A percentile compares a stretch with the other conserved stretches of the same genome.
Evolutionary conservation across 345 rosid species (phyloP).

Genomic region (Litchi chinensis): DNA sequence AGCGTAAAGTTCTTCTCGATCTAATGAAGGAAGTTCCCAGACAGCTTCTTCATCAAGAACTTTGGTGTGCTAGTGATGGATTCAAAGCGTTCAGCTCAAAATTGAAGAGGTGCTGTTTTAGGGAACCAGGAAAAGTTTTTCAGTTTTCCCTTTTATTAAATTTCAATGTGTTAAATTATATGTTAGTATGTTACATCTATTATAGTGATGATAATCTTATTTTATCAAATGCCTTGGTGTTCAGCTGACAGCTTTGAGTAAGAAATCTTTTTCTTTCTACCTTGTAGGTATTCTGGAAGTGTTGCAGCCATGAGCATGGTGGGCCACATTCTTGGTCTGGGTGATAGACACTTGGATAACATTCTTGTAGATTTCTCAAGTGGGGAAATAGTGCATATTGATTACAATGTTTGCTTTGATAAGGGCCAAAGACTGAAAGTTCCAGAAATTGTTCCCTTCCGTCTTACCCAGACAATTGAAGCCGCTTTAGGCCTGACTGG

Average conservation of each 20-base stretch:
- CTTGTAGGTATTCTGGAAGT: slow-evolving; percentile 83
- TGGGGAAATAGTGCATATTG: slow-evolving; percentile 94
- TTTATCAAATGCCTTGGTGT: background rate
- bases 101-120: slow-evolving; percentile 61
- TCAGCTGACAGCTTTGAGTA: background rate
- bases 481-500: slow-evolving; percentile 88
- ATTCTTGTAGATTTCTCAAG: slow-evolving; percentile 86
- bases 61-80: slow-evolving; percentile 98
- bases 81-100: slow-evolving; percentile 86
- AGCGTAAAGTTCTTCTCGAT: slow-evolving; percentile 88
- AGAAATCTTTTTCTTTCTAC: slow-evolving; percentile 9
- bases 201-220: background rate
- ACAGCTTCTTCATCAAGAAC: slow-evolving; percentile 87
- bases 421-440: slow-evolving; percentile 87
- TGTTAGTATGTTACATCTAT: background rate
- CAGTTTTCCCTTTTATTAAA: background rate
- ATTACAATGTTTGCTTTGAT: slow-evolving; percentile 95
- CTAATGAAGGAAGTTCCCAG: slow-evolving; percentile 89
- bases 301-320: slow-evolving; percentile 98
- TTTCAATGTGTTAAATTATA: background rate
- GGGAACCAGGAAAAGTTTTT: slow-evolving; percentile 8
- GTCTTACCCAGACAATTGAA: slow-evolving; percentile 89
- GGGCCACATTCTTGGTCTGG: slow-evolving; percentile 90
- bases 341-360: slow-evolving; percentile 95
- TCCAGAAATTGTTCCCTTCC: slow-evolving; percentile 94